Evolutionary conservation across 306 rosid genomes (phyloP), one percentile per base, ranked within the genome.

Genomic region (Pyrus pyrifolia): DNA sequence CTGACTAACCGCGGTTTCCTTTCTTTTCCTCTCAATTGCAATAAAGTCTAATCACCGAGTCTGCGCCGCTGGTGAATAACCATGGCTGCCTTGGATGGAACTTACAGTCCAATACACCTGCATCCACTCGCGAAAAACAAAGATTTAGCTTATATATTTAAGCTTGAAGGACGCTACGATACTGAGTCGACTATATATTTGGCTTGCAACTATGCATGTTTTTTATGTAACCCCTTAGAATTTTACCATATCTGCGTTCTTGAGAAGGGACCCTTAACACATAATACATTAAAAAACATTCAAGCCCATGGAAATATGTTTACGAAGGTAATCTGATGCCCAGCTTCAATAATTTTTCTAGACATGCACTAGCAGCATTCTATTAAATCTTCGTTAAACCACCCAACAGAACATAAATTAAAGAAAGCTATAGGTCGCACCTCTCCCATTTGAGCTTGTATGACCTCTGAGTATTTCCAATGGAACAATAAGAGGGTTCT

Each of bases 1-100:
- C 42, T 44, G 2, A 2, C 9, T 33, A 19, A 45, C 73, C 30
- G 62, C 17, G 8, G 21, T 49, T 49, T 14, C 55, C 21, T 51
- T 4, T 49, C 55, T 0, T 5, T 51, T 51, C 21, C 21, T 51
- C 81, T 83, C 76, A 87, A 72, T 95, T 92, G 55, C 96, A 92
- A 80, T 85, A 89, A 38, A 89, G 91, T 86, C 83, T 92, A 76
- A 92, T 84, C 74, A 89, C 79, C 14, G 88, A 89, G 86, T 95
- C 99, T 18, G 96, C 93, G 64, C 97, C 97, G 1, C 97, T 96
- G 0, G 97, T 92, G 81, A 95, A 95, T 75, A 95, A 70, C 97
- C 97, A 95, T 15, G 97, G 97, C 75, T 90, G 96, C 84, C 92
- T 84, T 3, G 98, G 98, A 86, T 95, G 97, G 82, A 95, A 92